Evolutionary conservation across 208 protist species (phyloP), one percentile per base, ranked within the genome.

Genomic region (Tritrichomonas foetus): DNA sequence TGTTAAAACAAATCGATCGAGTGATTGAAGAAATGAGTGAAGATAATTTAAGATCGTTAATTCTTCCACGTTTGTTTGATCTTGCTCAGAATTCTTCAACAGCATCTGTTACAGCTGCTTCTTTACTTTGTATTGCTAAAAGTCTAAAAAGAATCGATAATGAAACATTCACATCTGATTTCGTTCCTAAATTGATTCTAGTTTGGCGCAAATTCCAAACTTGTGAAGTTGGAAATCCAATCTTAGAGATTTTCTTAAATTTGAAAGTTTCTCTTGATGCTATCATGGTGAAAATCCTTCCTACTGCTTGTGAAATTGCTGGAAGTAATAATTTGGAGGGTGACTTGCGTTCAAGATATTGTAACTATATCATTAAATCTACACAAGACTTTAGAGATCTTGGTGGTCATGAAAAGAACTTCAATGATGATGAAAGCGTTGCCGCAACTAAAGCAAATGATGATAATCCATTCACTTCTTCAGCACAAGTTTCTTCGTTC

Each of bases 1-100:
- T 11, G 1, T 44, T 84, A 25, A 13, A 84, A 44, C 20, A 53
- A 2, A 44, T 84, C n/a, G 44, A 53, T 44, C 11, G 25, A 16
- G 14, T 84, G 0, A 84, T 84, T 53, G 74, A 49, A 9, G 74
- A 84, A 84, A 84, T 84, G 74, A 84, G 53, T 53, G 74, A 84
- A 3, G 9, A 49, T 9, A 53, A 0, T 44, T 27, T 84, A n/a
- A 3, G 36, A 13, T 53, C 36, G 2, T 25, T 44, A 53, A 49
- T 84, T 53, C 27, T 84, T 25, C 74, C 74, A n/a, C 20, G 44
- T 33, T 20, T 84, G 22, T 47, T 84, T 11, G 74, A 49, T 49
- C n/a, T 84, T 13, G 36, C 2, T 13, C 13, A 9, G 41, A 22
- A 53, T 53, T 84, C 74, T 49, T 16, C 3, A 20, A 9, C 49